These are phyloP conservation scores for Suhomyces yuchorum DNA, from an alignment of 1,139 yeast genomes.

Conservation along the genomic window DNA sequence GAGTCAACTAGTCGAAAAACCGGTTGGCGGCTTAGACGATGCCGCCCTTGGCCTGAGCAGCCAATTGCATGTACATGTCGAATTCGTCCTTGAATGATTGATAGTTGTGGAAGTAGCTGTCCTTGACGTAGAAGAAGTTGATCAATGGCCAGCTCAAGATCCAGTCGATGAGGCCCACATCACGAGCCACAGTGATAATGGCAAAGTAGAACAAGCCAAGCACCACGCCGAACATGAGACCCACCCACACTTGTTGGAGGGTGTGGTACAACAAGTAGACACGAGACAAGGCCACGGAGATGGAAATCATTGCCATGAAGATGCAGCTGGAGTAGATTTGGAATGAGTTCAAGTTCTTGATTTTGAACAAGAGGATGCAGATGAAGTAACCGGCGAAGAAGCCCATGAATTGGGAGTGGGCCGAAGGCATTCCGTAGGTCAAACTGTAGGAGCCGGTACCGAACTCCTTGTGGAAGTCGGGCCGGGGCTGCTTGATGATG, in stretches of 20 bases:
- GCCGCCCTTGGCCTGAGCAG: constrained; percentile 9
- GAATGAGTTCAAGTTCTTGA: constrained; percentile 23
- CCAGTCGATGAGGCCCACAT: constrained; percentile 63
- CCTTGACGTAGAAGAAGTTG: constrained; percentile 54
- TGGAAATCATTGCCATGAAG: constrained; percentile 32
- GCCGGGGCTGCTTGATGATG: constrained; percentile 71
- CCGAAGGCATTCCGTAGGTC: constrained; percentile 95
- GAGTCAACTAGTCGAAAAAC: too few species aligned
- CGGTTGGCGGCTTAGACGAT: not conserved
- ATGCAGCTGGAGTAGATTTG: constrained; percentile 28
- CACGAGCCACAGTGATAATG: constrained; percentile 54
- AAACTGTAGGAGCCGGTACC: constrained; percentile 50
- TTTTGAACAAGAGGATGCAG: constrained; percentile 39
- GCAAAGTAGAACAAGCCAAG: constrained; percentile 63
- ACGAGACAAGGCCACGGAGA: constrained; percentile 69
- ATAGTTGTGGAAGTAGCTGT: constrained; percentile 51
- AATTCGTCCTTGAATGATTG: constrained; percentile 44
- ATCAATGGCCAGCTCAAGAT: constrained; percentile 52
- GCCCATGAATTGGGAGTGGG: constrained; percentile 96
- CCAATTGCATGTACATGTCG: constrained; percentile 19
- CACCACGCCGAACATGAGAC: constrained; percentile 61
- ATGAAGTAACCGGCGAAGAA: constrained; percentile 69
- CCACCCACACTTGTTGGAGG: constrained; percentile 70
- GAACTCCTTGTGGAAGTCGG: constrained; percentile 57
- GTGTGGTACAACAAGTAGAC: constrained; percentile 81